Conservation (phyloP, 164 flowering plant species). For the Liriodendron chinense region DNA sequence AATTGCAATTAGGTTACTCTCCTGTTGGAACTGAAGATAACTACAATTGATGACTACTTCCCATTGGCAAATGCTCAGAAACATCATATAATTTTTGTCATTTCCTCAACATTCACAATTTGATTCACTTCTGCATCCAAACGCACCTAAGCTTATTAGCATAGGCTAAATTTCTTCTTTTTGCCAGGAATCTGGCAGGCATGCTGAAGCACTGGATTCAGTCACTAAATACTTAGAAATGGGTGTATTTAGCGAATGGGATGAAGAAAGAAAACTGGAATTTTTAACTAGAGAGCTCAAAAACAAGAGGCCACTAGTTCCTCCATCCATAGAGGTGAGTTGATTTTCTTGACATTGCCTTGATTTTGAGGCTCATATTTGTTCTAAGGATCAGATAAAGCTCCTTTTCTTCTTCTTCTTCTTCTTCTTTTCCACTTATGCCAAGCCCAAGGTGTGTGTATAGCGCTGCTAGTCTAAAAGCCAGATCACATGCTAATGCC, state of each 20-base stretch:
- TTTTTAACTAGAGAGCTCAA: conserved; percentile 79
- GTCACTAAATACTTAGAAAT: conserved; percentile 79
- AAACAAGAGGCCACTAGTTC: conserved; percentile 85
- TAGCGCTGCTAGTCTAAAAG: neutral
- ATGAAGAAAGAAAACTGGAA: conserved; percentile 78
- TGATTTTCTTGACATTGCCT: conserved; percentile 6
- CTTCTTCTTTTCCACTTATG: neutral
- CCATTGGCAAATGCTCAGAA: no score
- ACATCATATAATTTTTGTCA: no score
- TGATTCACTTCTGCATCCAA: neutral
- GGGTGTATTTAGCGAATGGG: conserved; percentile 90
- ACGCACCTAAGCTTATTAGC: neutral
- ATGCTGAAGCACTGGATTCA: conserved; percentile 88
- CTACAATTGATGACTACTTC: no score
- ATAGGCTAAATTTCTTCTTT: conserved; percentile 11
- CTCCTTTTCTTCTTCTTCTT: no score
- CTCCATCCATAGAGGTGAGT: conserved; percentile 62
- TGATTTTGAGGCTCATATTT: neutral
- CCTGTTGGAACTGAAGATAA: no score
- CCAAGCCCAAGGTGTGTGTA: neutral
- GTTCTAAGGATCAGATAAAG: neutral
- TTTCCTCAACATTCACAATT: neutral
- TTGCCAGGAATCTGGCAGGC: conserved; percentile 84
- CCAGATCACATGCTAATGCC: neutral
- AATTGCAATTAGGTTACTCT: no score